Conservation (phyloP, 2,329 filamentous ascomycete genomes). For the Coniochaeta sp. region DNA sequence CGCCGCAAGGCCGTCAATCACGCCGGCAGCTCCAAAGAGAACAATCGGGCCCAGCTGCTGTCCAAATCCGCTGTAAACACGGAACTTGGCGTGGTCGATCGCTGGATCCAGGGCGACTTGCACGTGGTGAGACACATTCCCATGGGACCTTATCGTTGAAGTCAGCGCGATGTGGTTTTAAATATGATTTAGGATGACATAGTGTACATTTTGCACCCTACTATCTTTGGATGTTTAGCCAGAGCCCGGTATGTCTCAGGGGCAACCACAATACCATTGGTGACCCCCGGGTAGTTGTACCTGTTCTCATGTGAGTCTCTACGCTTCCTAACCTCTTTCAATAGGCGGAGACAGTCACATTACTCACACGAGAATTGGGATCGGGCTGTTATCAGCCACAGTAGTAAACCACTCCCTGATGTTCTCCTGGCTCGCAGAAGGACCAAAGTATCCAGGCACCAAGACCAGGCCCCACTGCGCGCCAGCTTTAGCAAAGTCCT, state of each 20-base stretch:
- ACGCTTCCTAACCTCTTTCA: too few species aligned
- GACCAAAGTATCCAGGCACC: conserved; percentile 58
- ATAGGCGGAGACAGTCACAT: not conserved
- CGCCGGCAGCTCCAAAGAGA: conserved; percentile 54
- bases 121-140: conserved; percentile 56
- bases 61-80: conserved; percentile 57
- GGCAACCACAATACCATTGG: conserved; percentile 52
- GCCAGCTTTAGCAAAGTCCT: conserved; percentile 44
- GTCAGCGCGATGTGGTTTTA: not conserved
- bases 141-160: conserved; percentile 38
- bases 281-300: conserved; percentile 56
- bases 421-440: conserved; percentile 48
- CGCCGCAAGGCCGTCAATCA: conserved; percentile 59
- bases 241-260: conserved; percentile 51
- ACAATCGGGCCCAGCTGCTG: conserved; percentile 60
- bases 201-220: conserved; percentile 55
- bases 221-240: conserved; percentile 56
- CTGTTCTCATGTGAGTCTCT: conserved; percentile 15
- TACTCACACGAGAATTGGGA: conserved; percentile 53
- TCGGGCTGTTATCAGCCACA: conserved; percentile 51
- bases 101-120: conserved; percentile 53
- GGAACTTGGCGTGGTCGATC: conserved; percentile 55
- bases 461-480: conserved; percentile 57
- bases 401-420: conserved; percentile 53
- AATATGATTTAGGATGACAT: too few species aligned